Evolutionary conservation across 192 early-diverging fungal genomes (phyloP), one percentile per base, ranked within the genome.

Genomic region (Rhizoclosmatium globosum): DNA sequence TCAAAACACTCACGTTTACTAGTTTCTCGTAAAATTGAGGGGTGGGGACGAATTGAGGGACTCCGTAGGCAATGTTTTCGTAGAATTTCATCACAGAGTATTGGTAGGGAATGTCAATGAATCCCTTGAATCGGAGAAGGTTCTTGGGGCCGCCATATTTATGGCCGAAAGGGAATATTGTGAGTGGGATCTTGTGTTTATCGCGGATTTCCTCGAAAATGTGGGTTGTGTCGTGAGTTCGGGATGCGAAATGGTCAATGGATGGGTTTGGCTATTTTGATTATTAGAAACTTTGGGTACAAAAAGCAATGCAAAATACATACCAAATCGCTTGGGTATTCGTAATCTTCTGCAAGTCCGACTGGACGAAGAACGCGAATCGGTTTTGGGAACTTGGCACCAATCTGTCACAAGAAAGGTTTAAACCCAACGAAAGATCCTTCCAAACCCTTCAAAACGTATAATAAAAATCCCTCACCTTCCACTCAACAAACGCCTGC

Each of bases 71-170:
- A 59, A 77, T 77, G 58, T 77, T 77, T 71, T 77, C 76, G 57
- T 77, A 77, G 42, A 77, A 77, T 21, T 77, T 77, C 76, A 77
- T 77, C 3, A 70, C 76, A 17, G 76, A 77, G 58, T 68, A 71
- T 56, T 77, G 76, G 76, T 77, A 77, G 11, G 76, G 76, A 59
- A 77, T 71, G 44, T 77, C 76, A 38, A 77, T 77, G 17, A 66
- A 77, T 3, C 76, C 76, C 42, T 71, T 77, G 69, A 70, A 77
- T 70, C 15, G 31, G 39, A 71, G 67, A 2, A 77, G 58, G 59
- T 68, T 77, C 47, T 68, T 77, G 41, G 76, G 76, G 39, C 76
- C 76, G 65, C 76, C 76, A 43, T 77, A 77, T 44, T 74, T 74
- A 39, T 74, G 72, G 59, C 59, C 59, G 31, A 74, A 74, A 13